Percentiles rank a stretch among this genome's conserved stretches.
Conservation (phyloP, 768 basidiomycete genomes). For the Boletales sp. region DNA sequence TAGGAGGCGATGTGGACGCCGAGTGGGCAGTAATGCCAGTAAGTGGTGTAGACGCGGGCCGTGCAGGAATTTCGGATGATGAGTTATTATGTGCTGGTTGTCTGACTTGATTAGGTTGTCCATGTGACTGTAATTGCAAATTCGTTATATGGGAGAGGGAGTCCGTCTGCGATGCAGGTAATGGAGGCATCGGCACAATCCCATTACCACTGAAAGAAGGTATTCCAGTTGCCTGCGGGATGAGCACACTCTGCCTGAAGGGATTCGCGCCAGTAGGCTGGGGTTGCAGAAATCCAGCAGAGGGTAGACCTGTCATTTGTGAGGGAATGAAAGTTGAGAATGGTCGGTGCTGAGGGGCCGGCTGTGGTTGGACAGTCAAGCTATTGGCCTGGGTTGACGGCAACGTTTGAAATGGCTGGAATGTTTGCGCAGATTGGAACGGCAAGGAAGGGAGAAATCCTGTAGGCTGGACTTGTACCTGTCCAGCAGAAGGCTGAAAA, state of each 20-base stretch:
- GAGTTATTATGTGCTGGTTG: constrained; percentile 5
- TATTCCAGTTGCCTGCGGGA: constrained; percentile 61
- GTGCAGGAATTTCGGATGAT: constrained; percentile 38
- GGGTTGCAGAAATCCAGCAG: constrained; percentile 48
- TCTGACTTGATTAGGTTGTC: constrained; percentile 8
- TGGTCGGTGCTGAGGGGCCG: constrained; percentile 44
- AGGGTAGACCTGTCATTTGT: constrained; percentile 45
- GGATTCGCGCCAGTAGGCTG: constrained; percentile 68
- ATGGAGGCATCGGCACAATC: constrained; percentile 10
- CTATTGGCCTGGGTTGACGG: constrained; percentile 13
- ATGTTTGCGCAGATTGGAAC: constrained; percentile 30
- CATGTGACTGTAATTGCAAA: constrained; percentile 13
- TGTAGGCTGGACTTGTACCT: constrained; percentile 52
- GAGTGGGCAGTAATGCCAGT: constrained; percentile 33
- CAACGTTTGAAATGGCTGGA: constrained; percentile 11
- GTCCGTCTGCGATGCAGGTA: constrained; percentile 5
- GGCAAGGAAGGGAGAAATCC: constrained; percentile 49
- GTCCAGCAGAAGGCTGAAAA: constrained; percentile 42
- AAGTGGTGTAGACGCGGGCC: constrained; percentile 74
- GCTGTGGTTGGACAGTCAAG: constrained; percentile 35
- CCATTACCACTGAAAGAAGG: constrained; percentile 39
- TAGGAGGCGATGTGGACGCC: constrained; percentile 37
- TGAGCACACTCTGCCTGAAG: constrained; percentile 76
- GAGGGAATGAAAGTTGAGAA: constrained; percentile 55
- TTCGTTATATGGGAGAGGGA: constrained; percentile 9